Evolutionary conservation across 192 early-diverging fungal genomes (phyloP).

Genomic region (Backusella morwellensis): DNA sequence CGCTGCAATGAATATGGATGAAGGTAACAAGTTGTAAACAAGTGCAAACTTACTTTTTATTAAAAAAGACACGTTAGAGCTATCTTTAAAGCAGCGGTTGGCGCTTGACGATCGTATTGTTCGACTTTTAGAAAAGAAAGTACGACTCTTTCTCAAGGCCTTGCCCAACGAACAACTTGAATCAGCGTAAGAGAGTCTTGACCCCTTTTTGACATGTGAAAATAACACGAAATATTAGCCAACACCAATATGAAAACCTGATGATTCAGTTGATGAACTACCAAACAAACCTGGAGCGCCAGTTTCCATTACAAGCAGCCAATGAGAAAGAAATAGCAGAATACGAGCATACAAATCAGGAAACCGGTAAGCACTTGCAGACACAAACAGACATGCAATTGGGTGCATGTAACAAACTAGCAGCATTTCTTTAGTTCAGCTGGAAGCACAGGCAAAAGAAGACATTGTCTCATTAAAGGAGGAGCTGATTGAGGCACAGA

Average conservation of each 20-base stretch:
- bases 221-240: constrained; percentile 17
- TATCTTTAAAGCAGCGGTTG: constrained; percentile 10
- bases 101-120: constrained; percentile 29
- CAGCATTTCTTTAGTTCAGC: constrained; percentile 19
- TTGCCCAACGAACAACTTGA: constrained; percentile 17
- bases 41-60: too few relatives aligned
- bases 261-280: constrained; percentile 44
- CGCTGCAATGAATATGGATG: neutral
- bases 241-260: constrained; percentile 32
- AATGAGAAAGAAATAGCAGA: constrained; percentile 45
- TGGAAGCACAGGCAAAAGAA: constrained; percentile 29
- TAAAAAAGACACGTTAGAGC: neutral
- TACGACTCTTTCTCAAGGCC: constrained; percentile 15
- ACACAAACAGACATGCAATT: too few relatives aligned
- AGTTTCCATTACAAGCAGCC: constrained; percentile 51
- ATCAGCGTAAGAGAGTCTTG: constrained; percentile 17
- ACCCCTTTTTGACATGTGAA: neutral
- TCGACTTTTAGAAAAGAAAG: constrained; percentile 23
- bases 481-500: constrained; percentile 42
- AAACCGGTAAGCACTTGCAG: constrained; percentile 24
- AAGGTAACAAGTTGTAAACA: neutral
- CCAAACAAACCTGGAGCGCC: constrained; percentile 43
- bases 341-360: constrained; percentile 41
- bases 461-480: constrained; percentile 47
- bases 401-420: neutral